Conservation (phyloP, 306 rosid genomes). For the Vigna radiata region DNA sequence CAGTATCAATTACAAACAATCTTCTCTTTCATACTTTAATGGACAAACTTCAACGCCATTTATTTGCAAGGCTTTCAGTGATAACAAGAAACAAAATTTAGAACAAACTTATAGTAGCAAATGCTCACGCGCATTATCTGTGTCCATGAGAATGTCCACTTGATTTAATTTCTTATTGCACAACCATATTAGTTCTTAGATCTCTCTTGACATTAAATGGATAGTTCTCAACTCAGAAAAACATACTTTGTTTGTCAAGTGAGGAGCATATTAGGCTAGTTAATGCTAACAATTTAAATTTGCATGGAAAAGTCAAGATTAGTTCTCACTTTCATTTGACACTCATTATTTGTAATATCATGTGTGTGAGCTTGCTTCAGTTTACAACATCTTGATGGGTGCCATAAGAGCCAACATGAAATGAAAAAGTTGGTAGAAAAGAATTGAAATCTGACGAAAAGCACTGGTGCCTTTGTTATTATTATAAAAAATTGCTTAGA, state of each 20-base stretch:
- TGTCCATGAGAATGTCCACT: conserved; percentile 24
- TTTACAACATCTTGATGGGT: not conserved
- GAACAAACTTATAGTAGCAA: conserved; percentile 24
- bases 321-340: not conserved
- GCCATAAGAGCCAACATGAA: not conserved
- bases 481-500: not conserved
- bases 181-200: conserved; percentile 22
- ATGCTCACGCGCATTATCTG: not conserved
- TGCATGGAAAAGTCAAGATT: not conserved
- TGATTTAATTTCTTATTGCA: not conserved
- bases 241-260: not conserved
- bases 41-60: conserved; percentile 31
- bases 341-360: not conserved
- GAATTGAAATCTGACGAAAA: not conserved
- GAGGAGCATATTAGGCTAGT: not conserved
- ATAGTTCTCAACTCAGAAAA: conserved; percentile 24
- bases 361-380: not conserved
- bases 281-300: not conserved
- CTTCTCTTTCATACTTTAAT: conserved; percentile 30
- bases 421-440: not conserved
- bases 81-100: conserved; percentile 27
- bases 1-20: conserved; percentile 34
- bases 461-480: not conserved
- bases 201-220: conserved; percentile 27
- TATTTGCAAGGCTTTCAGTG: conserved; percentile 18